Conservation (phyloP, 1,284 basidiomycete genomes). For the Leccinum angustisporum region DNA sequence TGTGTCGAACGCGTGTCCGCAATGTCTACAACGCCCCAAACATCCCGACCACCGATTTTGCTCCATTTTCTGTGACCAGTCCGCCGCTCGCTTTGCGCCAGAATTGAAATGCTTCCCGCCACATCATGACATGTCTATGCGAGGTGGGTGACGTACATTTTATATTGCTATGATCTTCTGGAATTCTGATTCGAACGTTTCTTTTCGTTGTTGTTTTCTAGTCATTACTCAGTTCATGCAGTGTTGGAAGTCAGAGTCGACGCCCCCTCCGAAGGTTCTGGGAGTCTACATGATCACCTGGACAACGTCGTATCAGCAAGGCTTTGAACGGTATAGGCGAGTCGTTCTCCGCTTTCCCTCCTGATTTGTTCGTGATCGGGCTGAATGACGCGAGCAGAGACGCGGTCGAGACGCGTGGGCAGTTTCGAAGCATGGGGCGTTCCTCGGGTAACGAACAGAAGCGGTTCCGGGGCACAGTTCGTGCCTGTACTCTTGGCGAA, state of each 20-base stretch:
- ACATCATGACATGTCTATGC: too few relatives aligned
- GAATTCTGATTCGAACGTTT: too few relatives aligned
- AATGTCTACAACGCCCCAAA: too few relatives aligned
- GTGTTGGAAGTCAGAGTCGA: slow-evolving; percentile 7
- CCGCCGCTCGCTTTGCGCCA: too few relatives aligned
- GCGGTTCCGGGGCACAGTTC: slow-evolving; percentile 22
- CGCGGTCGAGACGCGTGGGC: slow-evolving; percentile 15
- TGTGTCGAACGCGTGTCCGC: not conserved
- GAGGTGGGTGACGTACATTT: too few relatives aligned
- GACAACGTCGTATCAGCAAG: slow-evolving; percentile 6
- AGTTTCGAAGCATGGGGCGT: slow-evolving; percentile 5
- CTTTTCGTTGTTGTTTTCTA: slow-evolving; percentile 1
- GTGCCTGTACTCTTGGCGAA: slow-evolving; percentile 26
- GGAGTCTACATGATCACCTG: slow-evolving; percentile 27
- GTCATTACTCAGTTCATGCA: slow-evolving; percentile 15
- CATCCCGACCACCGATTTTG: too few relatives aligned
- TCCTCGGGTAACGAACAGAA: slow-evolving; percentile 27
- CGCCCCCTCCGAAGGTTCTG: slow-evolving; percentile 13
- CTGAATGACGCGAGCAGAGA: slow-evolving; percentile 12
- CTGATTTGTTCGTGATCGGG: not conserved
- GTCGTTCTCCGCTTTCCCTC: not conserved
- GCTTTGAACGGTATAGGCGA: slow-evolving; percentile 27
- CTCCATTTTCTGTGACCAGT: too few relatives aligned
- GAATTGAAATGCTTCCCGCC: too few relatives aligned
- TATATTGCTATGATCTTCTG: too few relatives aligned